Evolutionary conservation across 2,329 filamentous ascomycete genomes (phyloP).

Genomic region (Chaetomium sp.): DNA sequence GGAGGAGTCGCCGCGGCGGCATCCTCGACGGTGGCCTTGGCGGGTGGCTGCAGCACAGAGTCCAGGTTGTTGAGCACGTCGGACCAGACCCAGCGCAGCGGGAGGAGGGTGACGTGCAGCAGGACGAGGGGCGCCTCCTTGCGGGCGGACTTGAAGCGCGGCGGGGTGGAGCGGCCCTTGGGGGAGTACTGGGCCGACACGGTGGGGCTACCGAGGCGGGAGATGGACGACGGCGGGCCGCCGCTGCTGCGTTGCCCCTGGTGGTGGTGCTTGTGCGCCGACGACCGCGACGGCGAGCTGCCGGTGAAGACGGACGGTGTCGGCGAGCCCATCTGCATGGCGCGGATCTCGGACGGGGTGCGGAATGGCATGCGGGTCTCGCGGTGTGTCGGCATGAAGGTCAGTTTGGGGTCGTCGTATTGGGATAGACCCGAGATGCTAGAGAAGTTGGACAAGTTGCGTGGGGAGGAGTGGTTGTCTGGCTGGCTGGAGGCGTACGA

Average conservation of each 20-base stretch:
- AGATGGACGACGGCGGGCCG: constrained; percentile 44
- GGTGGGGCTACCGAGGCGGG: constrained; percentile 58
- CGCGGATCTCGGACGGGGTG: constrained; percentile 68
- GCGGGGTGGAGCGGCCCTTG: constrained; percentile 56
- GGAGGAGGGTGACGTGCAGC: constrained; percentile 75
- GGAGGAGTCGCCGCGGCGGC: background rate
- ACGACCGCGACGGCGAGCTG: constrained; percentile 47
- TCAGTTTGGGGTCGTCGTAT: constrained; percentile 47
- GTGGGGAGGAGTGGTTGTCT: constrained; percentile 39
- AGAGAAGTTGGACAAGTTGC: constrained; percentile 53
- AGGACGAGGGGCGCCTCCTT: constrained; percentile 69
- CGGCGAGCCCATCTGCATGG: constrained; percentile 72
- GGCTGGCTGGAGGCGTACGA: constrained; percentile 27
- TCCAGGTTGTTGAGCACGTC: constrained; percentile 50
- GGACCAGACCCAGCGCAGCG: constrained; percentile 67
- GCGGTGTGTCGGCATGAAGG: constrained; percentile 57
- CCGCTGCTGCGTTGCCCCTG: background rate
- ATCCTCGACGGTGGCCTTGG: constrained; percentile 29
- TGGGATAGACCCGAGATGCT: constrained; percentile 56
- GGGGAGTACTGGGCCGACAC: constrained; percentile 56
- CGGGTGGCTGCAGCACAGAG: constrained; percentile 36
- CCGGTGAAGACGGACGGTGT: constrained; percentile 54
- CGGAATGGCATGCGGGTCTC: constrained; percentile 66
- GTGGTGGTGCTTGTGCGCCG: background rate
- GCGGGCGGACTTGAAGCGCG: constrained; percentile 57